Evolutionary conservation across 2,329 filamentous ascomycete species (phyloP), one percentile per base, ranked within the genome.

Genomic region (Penicillium sp.): DNA sequence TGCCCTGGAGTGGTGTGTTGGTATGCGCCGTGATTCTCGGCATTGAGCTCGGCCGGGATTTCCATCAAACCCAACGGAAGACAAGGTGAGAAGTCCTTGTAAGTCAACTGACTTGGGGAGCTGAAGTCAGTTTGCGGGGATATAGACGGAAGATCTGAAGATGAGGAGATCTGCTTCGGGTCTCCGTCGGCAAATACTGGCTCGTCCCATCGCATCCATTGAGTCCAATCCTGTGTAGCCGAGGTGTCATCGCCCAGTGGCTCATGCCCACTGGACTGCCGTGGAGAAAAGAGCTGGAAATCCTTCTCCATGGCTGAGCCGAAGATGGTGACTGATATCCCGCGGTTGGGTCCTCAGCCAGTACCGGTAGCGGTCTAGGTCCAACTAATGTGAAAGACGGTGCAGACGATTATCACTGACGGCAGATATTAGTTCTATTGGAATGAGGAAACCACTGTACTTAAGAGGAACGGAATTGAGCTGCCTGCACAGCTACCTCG

Each of bases 191-290:
- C 47, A 34, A 65, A 64, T 19, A 63, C 61, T 22, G 68, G 59
- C 13, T 72, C 71, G 54, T 74, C 71, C 71, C 71, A 74, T 59
- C 67, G 62, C 71, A 74, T 74, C 71, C 71, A 74, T 54, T 74
- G 69, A 11, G 68, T 70, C 71, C 71, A 74, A 45, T 74, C 71
- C 50, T 70, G 66, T 2, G 60, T 44, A 22, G 60, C 54, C 6
- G 53, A 22, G 2, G 39, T 29, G 10, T 16, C 25, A 34, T 36
- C 54, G 42, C 7, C 60, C 52, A 7, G 58, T 53, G 42, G 36
- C 31, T 57, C 59, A 51, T 53, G 58, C 53, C 31, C 52, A 16
- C 54, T 54, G 2, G 58, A 55, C 4, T 57, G 46, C 3, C 53
- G 43, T 18, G 66, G 60, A 29, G 65, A 66, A 46, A 68, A 69